Conservation (phyloP, 768 basidiomycete species). For the Phlegmacium glaucopus region DNA sequence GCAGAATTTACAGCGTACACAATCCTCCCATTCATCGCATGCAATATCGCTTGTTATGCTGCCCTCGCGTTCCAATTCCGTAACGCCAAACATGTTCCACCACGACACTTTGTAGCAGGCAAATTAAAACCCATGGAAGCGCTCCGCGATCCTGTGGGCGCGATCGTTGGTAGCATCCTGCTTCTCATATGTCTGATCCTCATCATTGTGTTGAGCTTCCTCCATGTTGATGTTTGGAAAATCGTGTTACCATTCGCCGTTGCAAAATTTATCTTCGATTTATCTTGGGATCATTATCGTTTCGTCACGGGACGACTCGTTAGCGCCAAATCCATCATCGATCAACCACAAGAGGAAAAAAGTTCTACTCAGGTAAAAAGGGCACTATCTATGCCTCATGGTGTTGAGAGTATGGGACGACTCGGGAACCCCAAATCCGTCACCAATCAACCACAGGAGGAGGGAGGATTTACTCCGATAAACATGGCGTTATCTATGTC, state of each 20-base stretch:
- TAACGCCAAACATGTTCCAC: constrained; percentile 50
- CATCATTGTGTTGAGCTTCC: constrained; percentile 73
- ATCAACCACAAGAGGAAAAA: neutral
- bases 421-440: constrained; percentile 1
- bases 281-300: constrained; percentile 54
- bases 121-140: constrained; percentile 53
- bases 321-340: no score
- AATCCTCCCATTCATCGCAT: constrained; percentile 74
- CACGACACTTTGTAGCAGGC: constrained; percentile 31
- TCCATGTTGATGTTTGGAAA: constrained; percentile 78
- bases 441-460: neutral
- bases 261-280: constrained; percentile 68
- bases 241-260: constrained; percentile 81
- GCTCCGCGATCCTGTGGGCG: constrained; percentile 72
- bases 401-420: no score
- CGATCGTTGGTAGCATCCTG: constrained; percentile 66
- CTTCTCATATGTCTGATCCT: constrained; percentile 67
- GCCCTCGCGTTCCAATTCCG: constrained; percentile 62
- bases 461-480: no score
- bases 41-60: constrained; percentile 58
- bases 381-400: constrained; percentile 15
- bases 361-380: constrained; percentile 11
- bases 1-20: constrained; percentile 79
- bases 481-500: no score
- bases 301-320: constrained; percentile 16